Evolutionary conservation across 768 basidiomycete species (phyloP).

Genomic region (Agrocybe praecox): DNA sequence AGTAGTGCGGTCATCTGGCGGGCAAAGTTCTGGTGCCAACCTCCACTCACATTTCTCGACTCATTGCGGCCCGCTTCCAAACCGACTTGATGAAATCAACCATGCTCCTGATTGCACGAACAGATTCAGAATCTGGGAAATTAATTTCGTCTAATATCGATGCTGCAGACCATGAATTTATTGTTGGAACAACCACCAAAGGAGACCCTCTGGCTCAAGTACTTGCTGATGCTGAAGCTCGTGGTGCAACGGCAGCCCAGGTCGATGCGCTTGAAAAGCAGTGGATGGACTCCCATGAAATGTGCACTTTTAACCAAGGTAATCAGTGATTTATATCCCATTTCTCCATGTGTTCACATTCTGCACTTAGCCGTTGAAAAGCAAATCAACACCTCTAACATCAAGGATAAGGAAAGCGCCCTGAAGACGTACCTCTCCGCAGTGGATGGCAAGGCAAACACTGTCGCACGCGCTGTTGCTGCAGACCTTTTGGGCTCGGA

Average conservation of each 20-base stretch:
- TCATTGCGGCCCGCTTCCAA: conserved; percentile 87
- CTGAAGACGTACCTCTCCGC: conserved; percentile 61
- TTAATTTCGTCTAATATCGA: conserved; percentile 87
- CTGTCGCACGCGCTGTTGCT: conserved; percentile 73
- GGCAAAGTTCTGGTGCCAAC: conserved; percentile 94
- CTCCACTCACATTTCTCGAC: conserved; percentile 82
- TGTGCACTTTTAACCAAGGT: conserved; percentile 90
- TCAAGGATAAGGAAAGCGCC: conserved; percentile 56
- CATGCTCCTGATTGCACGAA: conserved; percentile 89
- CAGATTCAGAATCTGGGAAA: conserved; percentile 87
- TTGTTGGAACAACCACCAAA: conserved; percentile 59
- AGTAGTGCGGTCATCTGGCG: conserved; percentile 81
- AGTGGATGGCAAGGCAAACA: conserved; percentile 67
- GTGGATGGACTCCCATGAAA: conserved; percentile 68
- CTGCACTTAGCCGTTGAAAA: conserved; percentile 53
- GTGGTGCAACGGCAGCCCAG: conserved; percentile 65
- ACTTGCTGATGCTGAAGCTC: conserved; percentile 66
- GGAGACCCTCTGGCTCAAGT: conserved; percentile 66
- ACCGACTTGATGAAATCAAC: conserved; percentile 87
- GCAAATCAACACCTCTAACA: conserved; percentile 52
- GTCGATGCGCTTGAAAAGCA: conserved; percentile 73
- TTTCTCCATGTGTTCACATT: background rate
- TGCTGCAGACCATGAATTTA: conserved; percentile 77
- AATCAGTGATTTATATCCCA: conserved; percentile 13
- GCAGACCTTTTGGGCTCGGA: conserved; percentile 67